phyloP scores from a whole-genome alignment of 169 alveolate genomes.

The Cryptosporidium andersoni region DNA sequence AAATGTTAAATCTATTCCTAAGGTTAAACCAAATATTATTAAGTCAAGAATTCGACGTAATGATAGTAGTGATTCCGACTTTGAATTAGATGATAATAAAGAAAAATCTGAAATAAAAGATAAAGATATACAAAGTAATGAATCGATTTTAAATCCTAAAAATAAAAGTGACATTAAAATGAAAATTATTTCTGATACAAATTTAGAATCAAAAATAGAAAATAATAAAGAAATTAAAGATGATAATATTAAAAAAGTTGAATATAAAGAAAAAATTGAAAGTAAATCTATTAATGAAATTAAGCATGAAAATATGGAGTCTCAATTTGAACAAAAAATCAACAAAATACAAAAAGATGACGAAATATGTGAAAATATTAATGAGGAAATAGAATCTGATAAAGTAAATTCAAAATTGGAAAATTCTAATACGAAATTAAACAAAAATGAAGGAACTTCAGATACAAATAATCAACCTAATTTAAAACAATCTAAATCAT shows the following conservation, averaged over 20 bases:
- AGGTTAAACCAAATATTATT: no score
- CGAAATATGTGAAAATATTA: not conserved
- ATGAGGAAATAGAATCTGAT: not conserved
- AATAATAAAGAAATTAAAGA: not conserved
- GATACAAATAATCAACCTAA: not conserved
- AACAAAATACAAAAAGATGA: constrained; percentile 8
- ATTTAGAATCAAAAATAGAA: not conserved
- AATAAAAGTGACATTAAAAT: not conserved
- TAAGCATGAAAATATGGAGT: not conserved
- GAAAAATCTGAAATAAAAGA: not conserved
- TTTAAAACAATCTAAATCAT: not conserved
- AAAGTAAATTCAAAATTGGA: not conserved
- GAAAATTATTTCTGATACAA: not conserved
- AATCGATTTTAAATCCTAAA: not conserved
- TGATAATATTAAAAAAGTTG: not conserved
- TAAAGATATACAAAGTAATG: not conserved
- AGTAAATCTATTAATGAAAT: not conserved
- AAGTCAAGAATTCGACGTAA: no score
- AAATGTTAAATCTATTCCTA: no score
- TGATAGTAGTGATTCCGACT: no score
- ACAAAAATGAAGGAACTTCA: not conserved
- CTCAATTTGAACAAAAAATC: not conserved
- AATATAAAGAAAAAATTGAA: not conserved
- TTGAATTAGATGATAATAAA: not conserved
- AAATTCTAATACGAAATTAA: not conserved